Base-by-base conservation (phyloP, 1,284 basidiomycete species). In the Sanghuangporus sanghuang region DNA sequence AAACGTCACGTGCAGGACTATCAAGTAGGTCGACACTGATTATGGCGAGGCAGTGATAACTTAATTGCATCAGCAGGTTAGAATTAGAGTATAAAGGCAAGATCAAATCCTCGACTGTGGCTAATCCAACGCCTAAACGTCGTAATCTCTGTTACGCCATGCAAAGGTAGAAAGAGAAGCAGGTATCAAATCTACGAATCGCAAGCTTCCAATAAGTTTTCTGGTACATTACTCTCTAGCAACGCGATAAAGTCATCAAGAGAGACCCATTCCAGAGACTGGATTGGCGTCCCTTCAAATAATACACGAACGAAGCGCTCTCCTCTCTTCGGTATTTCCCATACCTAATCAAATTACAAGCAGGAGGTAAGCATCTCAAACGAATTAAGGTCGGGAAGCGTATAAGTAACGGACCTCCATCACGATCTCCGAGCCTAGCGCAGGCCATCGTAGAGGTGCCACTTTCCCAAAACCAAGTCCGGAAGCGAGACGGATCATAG, bases 371-470 rank as follows among this genome's bases (percentile, higher is more conserved):
- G 2, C 32, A 23, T 1, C 59, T 16, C 38, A 11, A 52, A 38
- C 9, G 11, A 18, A 5, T n/a, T 12, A 40, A 21, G 23, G 18
- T 32, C 32, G 32, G 7, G 23, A 11, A 18, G 16, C 38, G n/a
- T 11, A 21, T 27, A 36, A 27, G 14, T 18, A 6, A 38, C 78
- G 56, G 62, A 78, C 81, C 77, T 83, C 81, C 71, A 83, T 76
- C 54, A 79, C 64, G n/a, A 83, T 76, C 67, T 83, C 81, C 14
- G 78, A 79, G 2, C 82, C 81, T 54, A 83, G 71, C 0, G 81
- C 79, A 1, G 82, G 82, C 81, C 81, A 83, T 35, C 80, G 75
- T 59, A 83, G 68, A 1, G 71, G 70, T 7, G 68, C 67, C 9
- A 67, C 65, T 44, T 69, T 72, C 14, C 79, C 80, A 16, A 82